Evolutionary conservation across 2,329 filamentous ascomycete species (phyloP), one percentile per base, ranked within the genome.

Genomic region (Colletotrichum orchidophilum): DNA sequence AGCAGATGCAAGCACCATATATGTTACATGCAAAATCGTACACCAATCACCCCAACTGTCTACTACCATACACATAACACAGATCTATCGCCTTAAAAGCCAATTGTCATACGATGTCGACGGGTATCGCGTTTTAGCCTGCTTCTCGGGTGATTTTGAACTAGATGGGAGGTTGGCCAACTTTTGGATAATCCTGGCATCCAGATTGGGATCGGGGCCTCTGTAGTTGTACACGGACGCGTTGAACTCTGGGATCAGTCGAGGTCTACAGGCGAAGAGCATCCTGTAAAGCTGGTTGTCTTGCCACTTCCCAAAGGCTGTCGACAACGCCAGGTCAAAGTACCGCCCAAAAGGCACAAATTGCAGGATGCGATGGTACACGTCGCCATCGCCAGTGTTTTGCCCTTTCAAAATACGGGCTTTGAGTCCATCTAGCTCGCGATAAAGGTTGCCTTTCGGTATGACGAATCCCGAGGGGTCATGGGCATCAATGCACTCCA

Each of bases 381-480:
- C 21, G 1, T 72, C 70, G 1, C 70, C 70, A 18, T 65, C 61
- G 15, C 70, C 70, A 6, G 24, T 50, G 9, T 26, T 42, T 11
- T 31, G 12, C 3, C 61, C 58, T 15, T 42, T 42, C 9, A 58
- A 11, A 11, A 70, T 66, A 12, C n/a, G 6, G 2, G 3, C 15
- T 21, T 70, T 69, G 6, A 64, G 55, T 8, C 59, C 59, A 4
- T 72, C 70, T 3, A 70, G 33, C 39, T 70, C 70, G 1, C 42
- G 46, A 3, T 52, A 65, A 0, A 72, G 24, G 18, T 53, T 29
- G 1, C 52, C 50, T 50, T 70, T 70, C 8, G 66, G 66, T 29
- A 70, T 62, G 6, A 65, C 65, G 72, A 15, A 69, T 24, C 18
- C 77, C 3, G 64, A 71, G 2, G 50, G 42, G 46, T 72, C 75